These are phyloP conservation scores for Chimonanthus praecox DNA, from an alignment of 164 flowering plant species.

Conservation along the genomic window DNA sequence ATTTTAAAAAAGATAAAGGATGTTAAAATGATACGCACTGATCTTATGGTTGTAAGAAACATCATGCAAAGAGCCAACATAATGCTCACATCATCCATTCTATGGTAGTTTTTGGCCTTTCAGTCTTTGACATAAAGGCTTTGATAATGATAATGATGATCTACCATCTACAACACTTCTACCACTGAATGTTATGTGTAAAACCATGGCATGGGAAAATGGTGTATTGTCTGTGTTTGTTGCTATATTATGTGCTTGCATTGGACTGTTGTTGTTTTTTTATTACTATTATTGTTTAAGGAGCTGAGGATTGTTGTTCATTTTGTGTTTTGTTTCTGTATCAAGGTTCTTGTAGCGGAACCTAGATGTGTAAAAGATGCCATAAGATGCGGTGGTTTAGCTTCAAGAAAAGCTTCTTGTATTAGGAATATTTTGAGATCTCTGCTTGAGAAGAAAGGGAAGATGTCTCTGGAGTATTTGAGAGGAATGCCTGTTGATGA, in stretches of 20 bases:
- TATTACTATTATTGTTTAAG: neutral
- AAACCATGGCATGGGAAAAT: no score
- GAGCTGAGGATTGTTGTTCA: neutral
- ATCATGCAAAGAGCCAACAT: no score
- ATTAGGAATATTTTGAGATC: slow-evolving; percentile 59
- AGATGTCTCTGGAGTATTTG: slow-evolving; percentile 77
- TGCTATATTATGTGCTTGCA: neutral
- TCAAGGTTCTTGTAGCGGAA: slow-evolving; percentile 76
- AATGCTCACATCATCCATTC: no score
- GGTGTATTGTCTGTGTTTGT: no score
- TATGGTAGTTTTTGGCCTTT: no score
- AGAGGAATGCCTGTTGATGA: slow-evolving; percentile 59
- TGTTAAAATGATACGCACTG: no score
- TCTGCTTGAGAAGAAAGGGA: slow-evolving; percentile 61
- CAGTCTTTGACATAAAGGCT: no score
- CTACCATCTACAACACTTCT: no score
- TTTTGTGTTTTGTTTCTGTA: slow-evolving; percentile 10
- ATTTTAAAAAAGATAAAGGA: no score
- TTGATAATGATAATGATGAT: no score
- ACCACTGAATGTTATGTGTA: no score
- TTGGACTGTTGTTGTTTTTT: neutral
- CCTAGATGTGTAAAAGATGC: slow-evolving; percentile 56
- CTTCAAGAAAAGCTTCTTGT: slow-evolving; percentile 72
- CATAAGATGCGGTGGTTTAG: slow-evolving; percentile 90
- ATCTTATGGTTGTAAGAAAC: no score